Percentiles rank a stretch among this genome's conserved stretches.
Conservation (phyloP, 176 grass and related monocot species). For the Aegilops sharonensis region DNA sequence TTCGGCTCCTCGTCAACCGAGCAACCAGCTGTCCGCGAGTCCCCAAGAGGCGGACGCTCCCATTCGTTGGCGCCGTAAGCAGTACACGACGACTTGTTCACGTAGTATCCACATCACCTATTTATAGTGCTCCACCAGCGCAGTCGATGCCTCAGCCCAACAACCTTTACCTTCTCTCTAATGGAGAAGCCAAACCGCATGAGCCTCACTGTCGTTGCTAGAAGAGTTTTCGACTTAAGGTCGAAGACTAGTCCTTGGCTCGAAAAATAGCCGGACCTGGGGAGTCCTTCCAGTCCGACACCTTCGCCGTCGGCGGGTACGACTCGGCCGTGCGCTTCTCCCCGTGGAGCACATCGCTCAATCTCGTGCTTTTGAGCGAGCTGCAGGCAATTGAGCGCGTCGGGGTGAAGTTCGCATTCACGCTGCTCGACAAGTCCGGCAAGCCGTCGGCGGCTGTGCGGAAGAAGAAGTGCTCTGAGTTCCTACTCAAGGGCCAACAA, state of each 20-base stretch:
- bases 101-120: background rate
- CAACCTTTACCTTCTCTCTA: no score
- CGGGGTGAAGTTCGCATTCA: background rate
- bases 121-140: background rate
- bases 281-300: conserved; percentile 5
- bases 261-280: background rate
- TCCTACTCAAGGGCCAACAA: background rate
- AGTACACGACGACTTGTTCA: background rate
- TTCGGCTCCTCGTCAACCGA: background rate
- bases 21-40: background rate
- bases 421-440: background rate
- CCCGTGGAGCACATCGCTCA: background rate
- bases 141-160: background rate
- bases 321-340: conserved; percentile 27
- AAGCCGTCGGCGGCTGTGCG: background rate
- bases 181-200: background rate
- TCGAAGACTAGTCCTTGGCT: background rate
- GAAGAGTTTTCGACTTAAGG: background rate
- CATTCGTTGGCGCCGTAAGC: background rate
- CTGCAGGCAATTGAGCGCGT: background rate
- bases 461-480: background rate
- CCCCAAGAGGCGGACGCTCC: background rate
- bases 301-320: background rate
- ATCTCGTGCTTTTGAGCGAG: conserved; percentile 2
- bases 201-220: background rate